Base-by-base conservation (phyloP, 2,329 filamentous ascomycete species). In the Leptographium lundbergii region DNA sequence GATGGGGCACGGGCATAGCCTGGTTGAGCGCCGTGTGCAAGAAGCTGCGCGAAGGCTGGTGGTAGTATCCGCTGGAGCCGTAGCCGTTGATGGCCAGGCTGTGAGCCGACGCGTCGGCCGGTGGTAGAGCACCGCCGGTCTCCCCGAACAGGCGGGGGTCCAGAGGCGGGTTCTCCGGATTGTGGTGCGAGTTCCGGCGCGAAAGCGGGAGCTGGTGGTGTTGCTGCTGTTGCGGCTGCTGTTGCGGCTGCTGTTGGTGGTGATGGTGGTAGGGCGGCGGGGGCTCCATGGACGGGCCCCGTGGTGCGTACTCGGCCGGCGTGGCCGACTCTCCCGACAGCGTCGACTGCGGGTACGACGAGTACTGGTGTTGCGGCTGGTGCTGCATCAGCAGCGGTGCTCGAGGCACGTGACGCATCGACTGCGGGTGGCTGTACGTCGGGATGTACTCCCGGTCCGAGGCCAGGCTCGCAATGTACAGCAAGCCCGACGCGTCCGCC, bases 141-240 rank as follows among this genome's bases (percentile, higher is more conserved):
- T 64, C 64, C 19, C 64, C 60, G 36, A 66, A 65, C 5, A 65
- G 60, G 3, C 63, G 60, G 3, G 64, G 64, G 19, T 66, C 64
- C 7, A 66, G 54, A 0, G 60, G 54, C 11, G 59, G 53, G 7
- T 56, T 58, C 32, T 60, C 11, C 17, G 48, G 25, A 45, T 58
- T n/a, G 39, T 59, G 52, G 25, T 55, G 57, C 34, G 56, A 42
- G 54, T 6, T 56, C 32, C 13, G 54, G 34, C 22, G 54, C n/a
- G 22, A 10, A 7, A 52, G 58, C 0, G 32, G 56, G 1, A 27
- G 56, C 4, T 59, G 59, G 13, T 60, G 58, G 22, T 63, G 61
- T n/a, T 60, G 58, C 1, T 32, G 54, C 6, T 57, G 60, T 22
- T 7, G 55, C 11, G n/a, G 59, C 13, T 51, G 48, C 5, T 57